Evolutionary conservation across 2,329 filamentous ascomycete species (phyloP).

Genomic region (Piedraia hortae): DNA sequence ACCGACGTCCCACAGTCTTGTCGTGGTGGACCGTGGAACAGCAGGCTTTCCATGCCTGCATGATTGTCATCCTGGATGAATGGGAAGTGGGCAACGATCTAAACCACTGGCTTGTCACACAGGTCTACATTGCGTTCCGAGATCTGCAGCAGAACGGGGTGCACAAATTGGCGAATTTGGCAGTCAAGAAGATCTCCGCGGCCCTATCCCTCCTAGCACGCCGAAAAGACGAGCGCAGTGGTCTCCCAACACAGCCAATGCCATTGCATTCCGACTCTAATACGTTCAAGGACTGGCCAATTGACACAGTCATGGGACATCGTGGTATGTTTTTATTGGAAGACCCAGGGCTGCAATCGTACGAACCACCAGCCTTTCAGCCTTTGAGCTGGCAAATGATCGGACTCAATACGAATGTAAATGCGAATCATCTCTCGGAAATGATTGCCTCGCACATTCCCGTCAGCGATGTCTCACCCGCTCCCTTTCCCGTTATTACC

Average conservation of each 20-base stretch:
- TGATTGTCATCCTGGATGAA: conserved; percentile 21
- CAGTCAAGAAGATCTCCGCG: conserved; percentile 15
- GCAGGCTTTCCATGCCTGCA: conserved; percentile 23
- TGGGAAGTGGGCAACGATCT: conserved; percentile 16
- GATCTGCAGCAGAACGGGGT: conserved; percentile 17
- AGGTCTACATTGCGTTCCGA: conserved; percentile 17
- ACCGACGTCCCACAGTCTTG: conserved; percentile 17
- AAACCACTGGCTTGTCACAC: conserved; percentile 15
- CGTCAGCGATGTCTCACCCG: too few relatives aligned
- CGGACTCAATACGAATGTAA: too few relatives aligned
- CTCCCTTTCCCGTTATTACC: too few relatives aligned
- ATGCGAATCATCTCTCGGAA: too few relatives aligned
- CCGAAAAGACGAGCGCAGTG: conserved; percentile 3
- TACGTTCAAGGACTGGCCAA: conserved; percentile 6
- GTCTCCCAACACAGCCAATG: too few relatives aligned
- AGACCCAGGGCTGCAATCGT: conserved; percentile 17
- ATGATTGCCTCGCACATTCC: too few relatives aligned
- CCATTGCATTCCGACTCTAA: conserved; percentile 4
- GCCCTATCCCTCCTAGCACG: conserved; percentile 8
- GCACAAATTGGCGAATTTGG: conserved; percentile 19
- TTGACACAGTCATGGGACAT: conserved; percentile 19
- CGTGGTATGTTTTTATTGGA: conserved; percentile 22
- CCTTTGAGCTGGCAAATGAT: conserved; percentile 10
- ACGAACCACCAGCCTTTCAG: conserved; percentile 5
- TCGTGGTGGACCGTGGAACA: conserved; percentile 23